These are phyloP conservation scores for Dendrobium nobile DNA, from an alignment of 106 monocot genomes.

Conservation along the genomic window DNA sequence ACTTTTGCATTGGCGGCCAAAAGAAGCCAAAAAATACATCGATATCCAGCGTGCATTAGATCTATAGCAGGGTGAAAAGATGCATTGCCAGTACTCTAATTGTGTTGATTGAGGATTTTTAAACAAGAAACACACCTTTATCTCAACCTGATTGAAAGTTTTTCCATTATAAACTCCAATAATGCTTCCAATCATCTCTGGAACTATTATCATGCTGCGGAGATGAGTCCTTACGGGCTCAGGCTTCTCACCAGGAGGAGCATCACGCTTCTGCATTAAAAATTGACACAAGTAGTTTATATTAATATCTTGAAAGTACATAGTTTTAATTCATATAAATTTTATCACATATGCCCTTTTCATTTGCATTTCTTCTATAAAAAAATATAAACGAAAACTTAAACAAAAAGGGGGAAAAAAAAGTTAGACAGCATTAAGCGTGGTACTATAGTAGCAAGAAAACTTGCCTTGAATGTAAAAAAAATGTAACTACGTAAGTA, in stretches of 20 bases:
- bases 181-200: conserved; percentile 54
- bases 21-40: not conserved
- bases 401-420: not conserved
- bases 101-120: not conserved
- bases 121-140: conserved; percentile 20
- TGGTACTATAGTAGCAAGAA: not conserved
- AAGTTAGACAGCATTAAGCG: not conserved
- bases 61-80: not conserved
- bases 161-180: conserved; percentile 52
- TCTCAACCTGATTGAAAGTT: conserved; percentile 54
- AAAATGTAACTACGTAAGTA: not conserved
- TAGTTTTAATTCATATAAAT: not conserved
- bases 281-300: not conserved
- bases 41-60: not conserved
- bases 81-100: not conserved
- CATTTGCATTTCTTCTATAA: not conserved
- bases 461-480: not conserved
- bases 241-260: conserved; percentile 42
- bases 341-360: not conserved
- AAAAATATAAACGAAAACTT: too few relatives aligned
- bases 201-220: conserved; percentile 51
- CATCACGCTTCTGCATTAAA: conserved; percentile 32
- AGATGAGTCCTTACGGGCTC: conserved; percentile 48
- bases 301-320: not conserved
- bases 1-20: not conserved